Evolutionary conservation across 768 basidiomycete species (phyloP).

Genomic region (Leccinum pellstonianum): DNA sequence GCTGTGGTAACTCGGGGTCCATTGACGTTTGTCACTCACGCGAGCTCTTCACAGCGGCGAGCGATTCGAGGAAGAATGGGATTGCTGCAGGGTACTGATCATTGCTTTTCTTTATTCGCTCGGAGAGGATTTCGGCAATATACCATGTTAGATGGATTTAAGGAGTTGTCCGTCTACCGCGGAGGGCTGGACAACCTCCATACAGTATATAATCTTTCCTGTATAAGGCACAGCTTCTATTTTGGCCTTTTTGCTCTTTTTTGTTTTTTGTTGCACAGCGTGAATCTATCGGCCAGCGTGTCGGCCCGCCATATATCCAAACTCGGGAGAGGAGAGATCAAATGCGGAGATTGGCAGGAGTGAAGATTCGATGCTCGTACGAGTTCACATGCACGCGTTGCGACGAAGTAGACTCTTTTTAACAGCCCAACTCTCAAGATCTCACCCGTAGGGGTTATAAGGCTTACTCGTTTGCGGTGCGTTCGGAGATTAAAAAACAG

Average conservation of each 20-base stretch:
- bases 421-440: not conserved
- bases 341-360: not conserved
- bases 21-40: slow-evolving; percentile 1
- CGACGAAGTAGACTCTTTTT: not conserved
- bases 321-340: not conserved
- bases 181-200: not conserved
- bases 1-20: slow-evolving; percentile 17
- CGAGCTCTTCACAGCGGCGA: slow-evolving; percentile 55
- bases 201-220: not conserved
- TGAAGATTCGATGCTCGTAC: not conserved
- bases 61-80: slow-evolving; percentile 93
- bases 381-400: not conserved
- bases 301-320: not conserved
- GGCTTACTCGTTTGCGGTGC: not conserved
- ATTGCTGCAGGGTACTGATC: slow-evolving; percentile 79
- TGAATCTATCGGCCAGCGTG: not conserved
- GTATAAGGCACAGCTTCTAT: not conserved
- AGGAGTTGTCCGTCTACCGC: not conserved
- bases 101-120: not conserved
- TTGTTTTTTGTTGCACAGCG: not conserved
- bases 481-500: not conserved
- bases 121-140: not conserved
- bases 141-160: not conserved
- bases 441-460: not conserved
- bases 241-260: not conserved